These are phyloP conservation scores for Penicillium sp. DNA, from an alignment of 2,329 filamentous ascomycete species.

Conservation along the genomic window DNA sequence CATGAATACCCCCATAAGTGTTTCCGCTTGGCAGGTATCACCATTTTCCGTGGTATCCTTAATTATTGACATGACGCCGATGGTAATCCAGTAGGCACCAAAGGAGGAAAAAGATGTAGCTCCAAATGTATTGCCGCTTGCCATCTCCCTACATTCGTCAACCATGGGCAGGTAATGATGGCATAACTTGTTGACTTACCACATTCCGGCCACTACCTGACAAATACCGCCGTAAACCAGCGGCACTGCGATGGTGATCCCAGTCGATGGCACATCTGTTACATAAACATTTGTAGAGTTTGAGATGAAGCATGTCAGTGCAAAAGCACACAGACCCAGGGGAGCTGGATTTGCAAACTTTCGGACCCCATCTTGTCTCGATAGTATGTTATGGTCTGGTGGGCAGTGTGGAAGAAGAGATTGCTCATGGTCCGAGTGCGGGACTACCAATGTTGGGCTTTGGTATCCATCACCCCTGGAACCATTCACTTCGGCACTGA, in stretches of 20 bases:
- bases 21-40: constrained; percentile 10
- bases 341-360: constrained; percentile 22
- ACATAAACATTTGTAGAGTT: constrained; percentile 16
- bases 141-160: constrained; percentile 18
- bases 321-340: constrained; percentile 21
- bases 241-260: constrained; percentile 12
- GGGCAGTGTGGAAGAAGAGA: neutral
- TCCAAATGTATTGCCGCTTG: constrained; percentile 21
- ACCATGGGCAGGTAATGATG: neutral
- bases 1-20: constrained; percentile 18
- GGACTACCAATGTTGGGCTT: neutral
- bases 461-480: neutral
- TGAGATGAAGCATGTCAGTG: constrained; percentile 19
- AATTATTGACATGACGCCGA: constrained; percentile 14
- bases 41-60: constrained; percentile 3
- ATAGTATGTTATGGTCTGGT: neutral
- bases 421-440: neutral
- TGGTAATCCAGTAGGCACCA: constrained; percentile 23
- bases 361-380: constrained; percentile 1
- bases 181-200: constrained; percentile 17
- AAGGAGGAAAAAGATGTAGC: constrained; percentile 23
- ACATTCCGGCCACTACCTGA: constrained; percentile 22
- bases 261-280: constrained; percentile 4
- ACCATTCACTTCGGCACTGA: neutral
- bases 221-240: constrained; percentile 18